A percentile compares a stretch with the other conserved stretches of the same genome.
Conservation (phyloP, 495 filamentous ascomycete species). For the Melanomma pulvis-pyrius region DNA sequence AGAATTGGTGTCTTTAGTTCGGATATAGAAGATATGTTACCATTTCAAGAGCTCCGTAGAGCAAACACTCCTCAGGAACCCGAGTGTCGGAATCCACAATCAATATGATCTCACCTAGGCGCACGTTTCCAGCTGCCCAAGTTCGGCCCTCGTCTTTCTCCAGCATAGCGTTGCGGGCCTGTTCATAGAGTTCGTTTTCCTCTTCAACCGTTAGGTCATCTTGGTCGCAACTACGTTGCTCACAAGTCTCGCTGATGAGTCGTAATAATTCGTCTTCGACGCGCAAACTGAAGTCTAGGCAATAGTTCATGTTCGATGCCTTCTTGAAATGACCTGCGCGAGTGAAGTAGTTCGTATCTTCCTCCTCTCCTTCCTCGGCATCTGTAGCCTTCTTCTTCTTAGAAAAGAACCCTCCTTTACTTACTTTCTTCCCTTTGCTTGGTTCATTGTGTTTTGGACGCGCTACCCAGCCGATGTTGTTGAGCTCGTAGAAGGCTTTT, state of each 20-base stretch:
- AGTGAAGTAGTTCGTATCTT: conserved; percentile 60
- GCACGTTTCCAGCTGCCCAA: conserved; percentile 75
- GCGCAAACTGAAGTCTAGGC: conserved; percentile 71
- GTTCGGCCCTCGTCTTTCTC: conserved; percentile 62
- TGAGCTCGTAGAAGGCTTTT: conserved; percentile 61
- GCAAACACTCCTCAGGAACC: conserved; percentile 46
- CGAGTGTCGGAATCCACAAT: conserved; percentile 42
- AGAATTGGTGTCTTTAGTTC: neutral
- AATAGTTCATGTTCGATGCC: conserved; percentile 85
- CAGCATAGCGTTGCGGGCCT: conserved; percentile 30
- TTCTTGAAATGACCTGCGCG: conserved; percentile 64
- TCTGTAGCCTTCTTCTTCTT: conserved; percentile 13
- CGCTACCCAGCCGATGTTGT: conserved; percentile 81
- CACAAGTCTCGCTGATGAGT: conserved; percentile 49
- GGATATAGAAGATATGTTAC: neutral
- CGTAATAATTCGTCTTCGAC: conserved; percentile 67
- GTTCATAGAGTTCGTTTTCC: conserved; percentile 48
- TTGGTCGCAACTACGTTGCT: conserved; percentile 66
- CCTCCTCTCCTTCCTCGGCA: conserved; percentile 41
- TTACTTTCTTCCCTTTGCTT: conserved; percentile 52
- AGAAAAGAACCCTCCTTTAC: conserved; percentile 16
- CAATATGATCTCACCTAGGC: conserved; percentile 44
- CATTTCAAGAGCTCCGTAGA: conserved; percentile 48
- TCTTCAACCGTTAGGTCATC: conserved; percentile 71
- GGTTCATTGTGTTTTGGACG: conserved; percentile 57